Evolutionary conservation across 805 yeast genomes (phyloP).

Genomic region (Hanseniaspora guilliermondii): DNA sequence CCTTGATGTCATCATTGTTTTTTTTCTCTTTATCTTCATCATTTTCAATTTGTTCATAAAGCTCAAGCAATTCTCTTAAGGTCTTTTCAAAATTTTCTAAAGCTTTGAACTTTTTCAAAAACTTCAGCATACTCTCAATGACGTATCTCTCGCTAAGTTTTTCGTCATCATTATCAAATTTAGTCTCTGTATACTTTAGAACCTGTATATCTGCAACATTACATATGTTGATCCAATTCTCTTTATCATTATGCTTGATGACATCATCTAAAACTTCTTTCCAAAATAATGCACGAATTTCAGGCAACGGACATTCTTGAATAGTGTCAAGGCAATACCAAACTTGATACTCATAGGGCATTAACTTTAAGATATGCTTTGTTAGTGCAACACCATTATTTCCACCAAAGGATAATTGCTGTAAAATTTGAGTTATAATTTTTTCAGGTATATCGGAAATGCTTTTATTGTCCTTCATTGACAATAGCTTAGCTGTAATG

Average conservation of each 20-base stretch:
- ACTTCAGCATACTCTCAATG: neutral
- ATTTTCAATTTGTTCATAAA: slow-evolving; percentile 2
- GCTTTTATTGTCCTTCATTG: neutral
- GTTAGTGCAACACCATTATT: neutral
- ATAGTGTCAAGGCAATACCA: slow-evolving; percentile 39
- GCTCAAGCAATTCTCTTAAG: neutral
- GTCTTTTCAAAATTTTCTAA: neutral
- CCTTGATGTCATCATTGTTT: neutral
- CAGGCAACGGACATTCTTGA: slow-evolving; percentile 50
- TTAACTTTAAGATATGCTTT: slow-evolving; percentile 5
- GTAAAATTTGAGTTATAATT: slow-evolving; percentile 6
- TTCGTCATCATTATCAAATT: neutral
- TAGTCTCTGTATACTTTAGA: slow-evolving; percentile 2
- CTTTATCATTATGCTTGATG: slow-evolving; percentile 25
- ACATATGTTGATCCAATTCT: neutral
- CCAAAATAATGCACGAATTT: slow-evolving; percentile 46
- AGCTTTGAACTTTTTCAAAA: slow-evolving; percentile 5
- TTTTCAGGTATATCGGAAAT: neutral
- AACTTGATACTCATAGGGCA: slow-evolving; percentile 20
- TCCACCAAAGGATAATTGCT: slow-evolving; percentile 2
- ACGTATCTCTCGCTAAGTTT: slow-evolving; percentile 11
- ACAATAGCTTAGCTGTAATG: neutral
- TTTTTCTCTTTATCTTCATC: neutral
- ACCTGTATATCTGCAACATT: slow-evolving; percentile 8
- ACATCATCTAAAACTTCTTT: slow-evolving; percentile 60